Percentiles rank a stretch among this genome's conserved stretches.
These are phyloP conservation scores for Salix arbutifolia DNA, from an alignment of 345 rosid species.

Conservation along the genomic window DNA sequence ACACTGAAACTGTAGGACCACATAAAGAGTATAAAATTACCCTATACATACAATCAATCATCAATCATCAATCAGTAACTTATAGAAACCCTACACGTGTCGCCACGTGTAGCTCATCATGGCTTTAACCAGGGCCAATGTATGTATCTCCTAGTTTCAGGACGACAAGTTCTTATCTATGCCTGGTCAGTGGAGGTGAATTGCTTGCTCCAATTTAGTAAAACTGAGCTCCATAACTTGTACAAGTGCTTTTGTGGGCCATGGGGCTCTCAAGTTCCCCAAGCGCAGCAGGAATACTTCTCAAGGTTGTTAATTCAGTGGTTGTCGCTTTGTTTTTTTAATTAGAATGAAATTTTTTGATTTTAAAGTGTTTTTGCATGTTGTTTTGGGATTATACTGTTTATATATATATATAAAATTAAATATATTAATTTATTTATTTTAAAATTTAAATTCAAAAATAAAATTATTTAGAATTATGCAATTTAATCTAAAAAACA, in stretches of 20 bases:
- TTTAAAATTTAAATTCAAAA: no score
- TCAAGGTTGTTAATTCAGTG: no score
- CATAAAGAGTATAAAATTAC: neutral
- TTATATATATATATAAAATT: no score
- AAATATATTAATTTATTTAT: no score
- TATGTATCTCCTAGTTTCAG: neutral
- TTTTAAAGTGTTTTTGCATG: no score
- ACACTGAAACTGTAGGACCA: neutral
- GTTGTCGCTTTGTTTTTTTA: no score
- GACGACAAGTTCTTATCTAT: neutral
- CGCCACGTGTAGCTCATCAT: constrained; percentile 32
- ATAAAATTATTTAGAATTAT: no score
- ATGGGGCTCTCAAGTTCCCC: constrained; percentile 83
- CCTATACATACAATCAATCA: neutral
- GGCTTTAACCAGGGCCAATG: constrained; percentile 25
- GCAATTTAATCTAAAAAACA: no score
- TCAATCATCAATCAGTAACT: neutral
- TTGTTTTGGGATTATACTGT: no score
- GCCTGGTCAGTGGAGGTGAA: neutral
- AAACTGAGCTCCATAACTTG: neutral
- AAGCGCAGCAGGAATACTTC: constrained; percentile 29
- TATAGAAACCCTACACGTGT: constrained; percentile 35
- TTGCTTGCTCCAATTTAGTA: neutral
- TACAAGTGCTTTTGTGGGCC: neutral
- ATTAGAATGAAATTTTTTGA: accelerated